Percentiles rank a stretch among this genome's conserved stretches.
Evolutionary conservation across 176 grass and related monocot species (phyloP).

Genomic region (Elaeis guineensis): DNA sequence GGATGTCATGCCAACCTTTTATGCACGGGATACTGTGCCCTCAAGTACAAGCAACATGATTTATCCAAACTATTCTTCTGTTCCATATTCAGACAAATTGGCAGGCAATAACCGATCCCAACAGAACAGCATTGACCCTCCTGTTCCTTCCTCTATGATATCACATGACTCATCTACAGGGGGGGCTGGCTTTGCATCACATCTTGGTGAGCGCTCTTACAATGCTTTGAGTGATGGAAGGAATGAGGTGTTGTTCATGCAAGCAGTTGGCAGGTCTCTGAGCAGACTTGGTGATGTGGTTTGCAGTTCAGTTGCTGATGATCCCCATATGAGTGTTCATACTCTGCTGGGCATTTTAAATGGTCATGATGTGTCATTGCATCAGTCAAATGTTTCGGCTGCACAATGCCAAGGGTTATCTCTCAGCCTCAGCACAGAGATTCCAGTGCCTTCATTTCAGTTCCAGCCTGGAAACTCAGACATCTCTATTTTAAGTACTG

Average conservation of each 20-base stretch:
- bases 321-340: slow-evolving; percentile 37
- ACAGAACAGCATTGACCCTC: slow-evolving; percentile 45
- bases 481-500: slow-evolving; percentile 26
- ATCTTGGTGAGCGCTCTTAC: slow-evolving; percentile 36
- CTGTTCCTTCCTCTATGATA: slow-evolving; percentile 36
- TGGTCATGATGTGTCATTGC: slow-evolving; percentile 31
- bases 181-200: slow-evolving; percentile 39
- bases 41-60: slow-evolving; percentile 56
- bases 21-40: slow-evolving; percentile 38
- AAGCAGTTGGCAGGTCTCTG: slow-evolving; percentile 46
- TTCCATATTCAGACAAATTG: slow-evolving; percentile 48
- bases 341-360: slow-evolving; percentile 67
- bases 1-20: slow-evolving; percentile 42
- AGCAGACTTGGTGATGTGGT: slow-evolving; percentile 28
- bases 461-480: slow-evolving; percentile 57
- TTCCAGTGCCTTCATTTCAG: slow-evolving; percentile 58
- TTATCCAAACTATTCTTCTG: slow-evolving; percentile 59
- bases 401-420: slow-evolving; percentile 69
- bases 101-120: slow-evolving; percentile 42
- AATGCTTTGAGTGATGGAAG: slow-evolving; percentile 55
- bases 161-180: slow-evolving; percentile 44
- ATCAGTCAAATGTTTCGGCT: slow-evolving; percentile 29
- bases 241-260: slow-evolving; percentile 57
- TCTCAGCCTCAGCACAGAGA: slow-evolving; percentile 74
- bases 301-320: slow-evolving; percentile 19